phyloP scores from a whole-genome alignment of 1,284 basidiomycete genomes.

The Ceratobasidium theobromae region DNA sequence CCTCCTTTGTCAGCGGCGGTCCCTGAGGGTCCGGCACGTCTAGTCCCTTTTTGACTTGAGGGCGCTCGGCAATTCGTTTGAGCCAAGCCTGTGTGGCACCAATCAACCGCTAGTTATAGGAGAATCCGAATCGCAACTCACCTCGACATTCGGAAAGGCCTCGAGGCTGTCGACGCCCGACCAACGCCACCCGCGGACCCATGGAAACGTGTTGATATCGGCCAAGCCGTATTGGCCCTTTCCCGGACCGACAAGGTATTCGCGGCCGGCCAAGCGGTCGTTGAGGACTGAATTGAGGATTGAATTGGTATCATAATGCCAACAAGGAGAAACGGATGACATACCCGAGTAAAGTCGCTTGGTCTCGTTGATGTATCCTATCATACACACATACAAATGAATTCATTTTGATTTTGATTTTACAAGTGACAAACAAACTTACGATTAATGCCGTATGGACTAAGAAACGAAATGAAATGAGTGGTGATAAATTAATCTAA shows the following conservation, averaged over 20 bases:
- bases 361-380: slow-evolving; percentile 75
- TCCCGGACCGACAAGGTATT: slow-evolving; percentile 70
- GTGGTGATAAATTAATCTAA: neutral
- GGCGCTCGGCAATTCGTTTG: slow-evolving; percentile 47
- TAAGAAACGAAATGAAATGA: slow-evolving; percentile 33
- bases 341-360: slow-evolving; percentile 61
- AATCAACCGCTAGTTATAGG: neutral
- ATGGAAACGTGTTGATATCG: slow-evolving; percentile 61
- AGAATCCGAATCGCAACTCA: slow-evolving; percentile 35
- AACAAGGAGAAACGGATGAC: neutral
- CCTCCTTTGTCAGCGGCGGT: slow-evolving; percentile 32
- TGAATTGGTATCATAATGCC: neutral
- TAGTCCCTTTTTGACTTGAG: slow-evolving; percentile 44
- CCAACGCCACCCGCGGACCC: slow-evolving; percentile 53
- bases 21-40: slow-evolving; percentile 20
- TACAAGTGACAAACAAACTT: slow-evolving; percentile 33
- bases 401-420: neutral
- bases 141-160: slow-evolving; percentile 60
- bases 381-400: slow-evolving; percentile 40
- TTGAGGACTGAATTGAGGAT: slow-evolving; percentile 60
- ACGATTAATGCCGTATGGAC: slow-evolving; percentile 66
- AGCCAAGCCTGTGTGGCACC: slow-evolving; percentile 46
- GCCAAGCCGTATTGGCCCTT: slow-evolving; percentile 67
- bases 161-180: slow-evolving; percentile 56
- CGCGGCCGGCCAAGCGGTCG: slow-evolving; percentile 60